Percentiles rank a stretch among this genome's conserved stretches.
phyloP scores from a whole-genome alignment of 1,284 basidiomycete species.

The Boletellus dicymbophilus region DNA sequence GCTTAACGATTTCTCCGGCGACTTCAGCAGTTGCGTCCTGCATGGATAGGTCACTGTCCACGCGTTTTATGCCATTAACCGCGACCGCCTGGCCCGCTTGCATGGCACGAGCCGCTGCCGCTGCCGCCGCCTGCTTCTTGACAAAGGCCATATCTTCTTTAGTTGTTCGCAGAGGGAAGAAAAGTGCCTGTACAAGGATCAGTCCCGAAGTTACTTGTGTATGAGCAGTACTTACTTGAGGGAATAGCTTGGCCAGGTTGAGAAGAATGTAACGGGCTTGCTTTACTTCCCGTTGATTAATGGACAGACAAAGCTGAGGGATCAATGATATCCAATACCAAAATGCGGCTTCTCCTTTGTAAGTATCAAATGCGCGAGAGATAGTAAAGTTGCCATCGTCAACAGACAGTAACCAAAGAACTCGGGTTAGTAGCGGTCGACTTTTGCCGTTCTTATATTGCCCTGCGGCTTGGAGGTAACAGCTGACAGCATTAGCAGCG shows the following conservation, averaged over 20 bases:
- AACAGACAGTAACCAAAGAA: conserved; percentile 95
- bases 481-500: conserved; percentile 93
- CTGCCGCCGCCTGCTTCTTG: conserved; percentile 43
- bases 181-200: conserved; percentile 71
- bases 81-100: conserved; percentile 23
- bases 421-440: conserved; percentile 87
- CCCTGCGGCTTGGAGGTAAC: conserved; percentile 97
- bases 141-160: conserved; percentile 83
- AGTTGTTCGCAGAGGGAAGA: conserved; percentile 93
- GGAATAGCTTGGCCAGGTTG: conserved; percentile 90
- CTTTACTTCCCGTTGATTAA: conserved; percentile 91
- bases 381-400: conserved; percentile 83
- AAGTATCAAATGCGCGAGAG: conserved; percentile 91
- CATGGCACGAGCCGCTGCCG: conserved; percentile 37
- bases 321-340: conserved; percentile 99
- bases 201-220: conserved; percentile 6
- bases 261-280: conserved; percentile 91
- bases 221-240: conserved; percentile 68
- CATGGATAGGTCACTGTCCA: conserved; percentile 32
- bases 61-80: conserved; percentile 30
- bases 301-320: conserved; percentile 91
- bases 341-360: conserved; percentile 95
- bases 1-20: conserved; percentile 27
- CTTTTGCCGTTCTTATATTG: conserved; percentile 96
- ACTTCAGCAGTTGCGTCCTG: conserved; percentile 35